Conservation (phyloP, 2,329 filamentous ascomycete genomes). For the Talaromyces sp. region DNA sequence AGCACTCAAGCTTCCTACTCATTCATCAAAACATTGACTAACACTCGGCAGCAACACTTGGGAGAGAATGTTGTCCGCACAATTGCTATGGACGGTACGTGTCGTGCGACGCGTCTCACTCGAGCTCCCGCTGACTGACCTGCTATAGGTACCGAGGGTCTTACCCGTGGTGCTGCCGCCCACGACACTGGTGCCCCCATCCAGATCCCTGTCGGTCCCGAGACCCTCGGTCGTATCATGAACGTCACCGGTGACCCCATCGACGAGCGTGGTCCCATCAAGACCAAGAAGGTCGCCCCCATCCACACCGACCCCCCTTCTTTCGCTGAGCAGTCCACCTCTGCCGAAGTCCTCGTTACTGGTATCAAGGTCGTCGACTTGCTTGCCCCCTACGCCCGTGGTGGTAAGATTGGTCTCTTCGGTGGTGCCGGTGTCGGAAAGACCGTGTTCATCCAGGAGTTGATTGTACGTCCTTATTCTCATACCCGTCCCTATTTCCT, state of each 20-base stretch:
- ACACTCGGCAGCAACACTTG: slow-evolving; percentile 77
- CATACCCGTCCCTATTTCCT: no score
- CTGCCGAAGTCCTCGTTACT: slow-evolving; percentile 92
- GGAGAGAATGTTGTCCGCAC: slow-evolving; percentile 98
- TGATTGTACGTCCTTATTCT: slow-evolving; percentile 62
- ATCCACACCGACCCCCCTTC: slow-evolving; percentile 92
- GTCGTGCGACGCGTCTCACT: slow-evolving; percentile 28
- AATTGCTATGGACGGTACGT: slow-evolving; percentile 98
- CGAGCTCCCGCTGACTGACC: background rate
- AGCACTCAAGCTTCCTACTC: background rate
- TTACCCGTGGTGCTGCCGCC: slow-evolving; percentile 83
- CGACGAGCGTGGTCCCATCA: slow-evolving; percentile 98
- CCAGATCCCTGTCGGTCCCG: slow-evolving; percentile 89
- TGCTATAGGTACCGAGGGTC: slow-evolving; percentile 88
- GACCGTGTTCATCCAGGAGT: slow-evolving; percentile 99
- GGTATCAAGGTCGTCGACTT: slow-evolving; percentile 99
- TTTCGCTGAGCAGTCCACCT: slow-evolving; percentile 94
- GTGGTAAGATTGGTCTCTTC: slow-evolving; percentile 99
- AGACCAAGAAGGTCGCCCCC: slow-evolving; percentile 77
- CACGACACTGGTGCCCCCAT: slow-evolving; percentile 91
- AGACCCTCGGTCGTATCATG: slow-evolving; percentile 96
- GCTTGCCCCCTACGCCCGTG: slow-evolving; percentile 97
- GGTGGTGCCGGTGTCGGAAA: slow-evolving; percentile 99
- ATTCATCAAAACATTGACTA: background rate
- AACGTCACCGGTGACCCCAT: slow-evolving; percentile 99